Evolutionary conservation across 345 rosid genomes (phyloP).

Genomic region (Heritiera fomes): DNA sequence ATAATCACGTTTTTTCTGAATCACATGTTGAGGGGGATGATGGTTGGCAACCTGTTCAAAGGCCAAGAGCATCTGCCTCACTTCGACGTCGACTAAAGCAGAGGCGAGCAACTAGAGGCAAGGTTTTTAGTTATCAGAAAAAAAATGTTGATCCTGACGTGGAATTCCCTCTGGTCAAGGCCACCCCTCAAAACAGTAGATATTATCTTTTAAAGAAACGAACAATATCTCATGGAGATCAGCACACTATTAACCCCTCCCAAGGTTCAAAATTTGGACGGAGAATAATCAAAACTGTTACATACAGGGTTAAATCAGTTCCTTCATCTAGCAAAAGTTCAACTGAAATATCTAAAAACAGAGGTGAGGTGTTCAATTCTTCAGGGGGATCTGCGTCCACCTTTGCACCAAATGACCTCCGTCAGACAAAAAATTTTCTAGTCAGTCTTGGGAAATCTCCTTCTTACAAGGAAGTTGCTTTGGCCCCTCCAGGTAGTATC

Average conservation of each 20-base stretch:
- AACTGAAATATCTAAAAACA: conserved; percentile 42
- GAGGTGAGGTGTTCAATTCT: conserved; percentile 41
- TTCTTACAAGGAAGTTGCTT: conserved; percentile 93
- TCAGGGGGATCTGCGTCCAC: conserved; percentile 40
- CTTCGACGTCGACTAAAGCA: conserved; percentile 77
- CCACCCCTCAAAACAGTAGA: conserved; percentile 55
- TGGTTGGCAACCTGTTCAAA: conserved; percentile 97
- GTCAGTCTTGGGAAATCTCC: conserved; percentile 86
- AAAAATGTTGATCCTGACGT: conserved; percentile 57
- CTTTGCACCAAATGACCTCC: conserved; percentile 40
- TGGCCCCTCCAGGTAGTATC: conserved; percentile 94
- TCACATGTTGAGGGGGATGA: conserved; percentile 71
- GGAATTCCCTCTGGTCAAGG: conserved; percentile 53
- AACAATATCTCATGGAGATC: conserved; percentile 70
- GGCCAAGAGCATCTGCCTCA: conserved; percentile 80
- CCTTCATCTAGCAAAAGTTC: conserved; percentile 51
- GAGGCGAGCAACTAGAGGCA: conserved; percentile 77
- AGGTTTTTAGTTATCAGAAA: conserved; percentile 69
- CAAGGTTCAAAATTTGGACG: conserved; percentile 78
- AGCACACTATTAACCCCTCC: conserved; percentile 45
- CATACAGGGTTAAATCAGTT: conserved; percentile 77
- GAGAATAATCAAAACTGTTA: conserved; percentile 71
- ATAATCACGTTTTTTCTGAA: conserved; percentile 42
- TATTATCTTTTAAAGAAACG: conserved; percentile 70
- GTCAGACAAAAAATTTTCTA: conserved; percentile 43